Evolutionary conservation across 2,329 filamentous ascomycete genomes (phyloP).

Genomic region (Drechslerella stenobrocha): DNA sequence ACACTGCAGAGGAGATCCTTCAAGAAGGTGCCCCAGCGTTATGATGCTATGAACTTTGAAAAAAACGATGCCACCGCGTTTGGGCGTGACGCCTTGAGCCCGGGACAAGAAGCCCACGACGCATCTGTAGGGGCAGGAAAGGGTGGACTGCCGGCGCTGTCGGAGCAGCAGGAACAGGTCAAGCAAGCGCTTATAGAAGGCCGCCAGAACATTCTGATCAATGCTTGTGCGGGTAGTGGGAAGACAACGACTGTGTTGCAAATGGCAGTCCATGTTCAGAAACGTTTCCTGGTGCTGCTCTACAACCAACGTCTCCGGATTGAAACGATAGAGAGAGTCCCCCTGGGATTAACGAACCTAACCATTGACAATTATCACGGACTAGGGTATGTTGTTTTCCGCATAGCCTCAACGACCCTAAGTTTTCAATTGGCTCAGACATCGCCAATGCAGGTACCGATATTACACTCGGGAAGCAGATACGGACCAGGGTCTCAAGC

Average conservation of each 20-base stretch:
- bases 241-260: conserved; percentile 49
- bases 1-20: not conserved
- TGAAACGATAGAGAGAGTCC: conserved; percentile 44
- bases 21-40: not conserved
- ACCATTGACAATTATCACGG: conserved; percentile 49
- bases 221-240: conserved; percentile 50
- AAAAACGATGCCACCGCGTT: conserved; percentile 19
- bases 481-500: conserved; percentile 49
- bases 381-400: conserved; percentile 25
- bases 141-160: conserved; percentile 23
- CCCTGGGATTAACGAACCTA: conserved; percentile 33
- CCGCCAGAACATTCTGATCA: conserved; percentile 47
- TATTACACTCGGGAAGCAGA: conserved; percentile 46
- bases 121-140: conserved; percentile 24
- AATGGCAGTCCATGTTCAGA: conserved; percentile 34
- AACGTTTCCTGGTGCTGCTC: conserved; percentile 42
- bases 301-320: conserved; percentile 47
- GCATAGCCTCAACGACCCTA: not conserved
- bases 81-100: conserved; percentile 36
- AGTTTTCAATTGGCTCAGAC: not conserved
- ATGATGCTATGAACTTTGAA: not conserved
- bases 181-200: conserved; percentile 29
- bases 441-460: conserved; percentile 14
- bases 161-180: conserved; percentile 40
- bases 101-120: conserved; percentile 31